Evolutionary conservation across 1,284 basidiomycete species (phyloP).

Genomic region (Pascua sp.): DNA sequence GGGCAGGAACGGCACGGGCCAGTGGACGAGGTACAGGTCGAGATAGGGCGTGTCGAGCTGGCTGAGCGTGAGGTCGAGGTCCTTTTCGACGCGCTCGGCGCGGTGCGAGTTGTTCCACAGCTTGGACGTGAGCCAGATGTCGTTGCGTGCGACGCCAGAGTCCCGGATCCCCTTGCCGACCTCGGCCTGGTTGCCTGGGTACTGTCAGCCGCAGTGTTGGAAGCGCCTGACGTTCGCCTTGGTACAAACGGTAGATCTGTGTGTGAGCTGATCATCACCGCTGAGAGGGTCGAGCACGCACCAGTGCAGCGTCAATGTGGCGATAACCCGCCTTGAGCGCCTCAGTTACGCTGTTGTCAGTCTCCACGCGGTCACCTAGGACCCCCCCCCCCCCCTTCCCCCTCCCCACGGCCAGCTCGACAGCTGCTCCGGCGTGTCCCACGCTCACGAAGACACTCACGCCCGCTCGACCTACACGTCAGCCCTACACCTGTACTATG

Average conservation of each 20-base stretch:
- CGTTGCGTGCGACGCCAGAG: constrained; percentile 71
- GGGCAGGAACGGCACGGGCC: constrained; percentile 73
- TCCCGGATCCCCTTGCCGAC: constrained; percentile 65
- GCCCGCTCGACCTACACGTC: constrained; percentile 40
- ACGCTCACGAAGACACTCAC: not conserved
- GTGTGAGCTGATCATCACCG: no score
- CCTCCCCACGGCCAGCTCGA: no score
- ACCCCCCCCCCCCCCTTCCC: no score
- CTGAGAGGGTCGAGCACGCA: constrained; percentile 52
- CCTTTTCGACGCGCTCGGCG: constrained; percentile 60
- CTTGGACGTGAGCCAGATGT: constrained; percentile 77
- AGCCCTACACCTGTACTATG: no score
- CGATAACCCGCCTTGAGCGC: constrained; percentile 30
- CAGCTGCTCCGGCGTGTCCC: not conserved
- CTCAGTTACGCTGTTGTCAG: constrained; percentile 9
- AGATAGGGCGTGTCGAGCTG: constrained; percentile 71
- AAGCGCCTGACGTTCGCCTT: no score
- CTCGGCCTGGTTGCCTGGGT: constrained; percentile 64
- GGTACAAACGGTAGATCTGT: no score
- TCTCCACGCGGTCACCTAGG: no score
- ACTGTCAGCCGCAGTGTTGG: not conserved
- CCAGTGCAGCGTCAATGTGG: constrained; percentile 73
- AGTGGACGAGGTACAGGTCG: constrained; percentile 81
- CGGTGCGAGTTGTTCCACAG: constrained; percentile 39
- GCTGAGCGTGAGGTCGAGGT: constrained; percentile 68